phyloP scores from a whole-genome alignment of 2,329 filamentous ascomycete species.

The Fusarium stilboides region DNA sequence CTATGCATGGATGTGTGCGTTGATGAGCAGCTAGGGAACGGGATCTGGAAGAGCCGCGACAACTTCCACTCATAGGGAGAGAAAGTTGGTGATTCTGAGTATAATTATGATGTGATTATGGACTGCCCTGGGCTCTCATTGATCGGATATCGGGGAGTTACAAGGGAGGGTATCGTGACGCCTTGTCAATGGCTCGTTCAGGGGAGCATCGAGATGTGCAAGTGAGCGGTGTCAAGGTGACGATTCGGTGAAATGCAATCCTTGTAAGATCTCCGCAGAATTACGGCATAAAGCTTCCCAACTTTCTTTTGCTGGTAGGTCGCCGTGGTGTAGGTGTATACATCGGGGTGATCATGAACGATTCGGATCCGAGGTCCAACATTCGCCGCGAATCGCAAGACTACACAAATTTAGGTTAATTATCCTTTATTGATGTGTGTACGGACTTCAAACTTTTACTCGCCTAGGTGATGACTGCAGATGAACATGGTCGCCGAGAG shows the following conservation, averaged over 20 bases:
- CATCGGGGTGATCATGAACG: conserved; percentile 2
- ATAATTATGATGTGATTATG: conserved; percentile 3
- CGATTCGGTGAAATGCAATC: background rate
- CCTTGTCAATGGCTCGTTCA: conserved; percentile 12
- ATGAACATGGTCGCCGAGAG: background rate
- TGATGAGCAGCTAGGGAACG: background rate
- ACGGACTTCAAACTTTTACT: background rate
- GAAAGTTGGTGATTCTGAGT: background rate
- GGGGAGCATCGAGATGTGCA: background rate
- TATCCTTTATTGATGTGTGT: background rate
- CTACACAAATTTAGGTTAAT: background rate
- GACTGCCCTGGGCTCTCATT: conserved; percentile 8
- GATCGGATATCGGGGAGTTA: conserved; percentile 24
- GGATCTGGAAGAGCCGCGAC: conserved; percentile 23
- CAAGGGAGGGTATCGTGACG: conserved; percentile 28
- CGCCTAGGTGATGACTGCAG: conserved; percentile 38
- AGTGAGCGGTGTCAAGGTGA: conserved; percentile 11
- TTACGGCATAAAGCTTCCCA: conserved; percentile 5
- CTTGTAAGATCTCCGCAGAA: conserved; percentile 26
- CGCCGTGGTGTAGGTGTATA: conserved; percentile 16
- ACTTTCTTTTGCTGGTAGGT: background rate
- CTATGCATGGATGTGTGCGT: background rate
- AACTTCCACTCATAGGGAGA: background rate
- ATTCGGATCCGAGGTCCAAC: conserved; percentile 21
- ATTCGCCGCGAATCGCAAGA: conserved; percentile 1